Evolutionary conservation across 495 filamentous ascomycete species (phyloP).

Genomic region (Choiromyces venosus): DNA sequence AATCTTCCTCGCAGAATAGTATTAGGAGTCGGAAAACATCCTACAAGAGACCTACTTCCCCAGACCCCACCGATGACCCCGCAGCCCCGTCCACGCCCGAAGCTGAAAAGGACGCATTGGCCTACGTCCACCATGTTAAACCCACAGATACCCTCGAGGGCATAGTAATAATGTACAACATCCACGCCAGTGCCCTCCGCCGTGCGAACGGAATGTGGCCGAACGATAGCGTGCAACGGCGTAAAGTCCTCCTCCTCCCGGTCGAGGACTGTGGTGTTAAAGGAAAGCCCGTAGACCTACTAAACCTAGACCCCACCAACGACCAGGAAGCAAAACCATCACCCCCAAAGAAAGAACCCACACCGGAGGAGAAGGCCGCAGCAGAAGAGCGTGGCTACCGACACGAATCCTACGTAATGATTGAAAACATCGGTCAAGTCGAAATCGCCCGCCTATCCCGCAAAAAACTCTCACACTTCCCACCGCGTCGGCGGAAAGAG

Average conservation of each 20-base stretch:
- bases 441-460: constrained; percentile 83
- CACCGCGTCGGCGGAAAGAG: constrained; percentile 77
- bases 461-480: constrained; percentile 81
- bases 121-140: constrained; percentile 84
- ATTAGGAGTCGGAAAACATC: neutral
- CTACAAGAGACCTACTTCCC: constrained; percentile 33
- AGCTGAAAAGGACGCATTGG: constrained; percentile 66
- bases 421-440: constrained; percentile 55
- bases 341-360: constrained; percentile 44
- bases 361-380: constrained; percentile 7
- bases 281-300: constrained; percentile 51
- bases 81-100: constrained; percentile 47
- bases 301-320: constrained; percentile 43
- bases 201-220: constrained; percentile 93
- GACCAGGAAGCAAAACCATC: constrained; percentile 46
- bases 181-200: constrained; percentile 67
- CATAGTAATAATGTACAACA: constrained; percentile 83
- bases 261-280: constrained; percentile 86
- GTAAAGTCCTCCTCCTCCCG: constrained; percentile 74
- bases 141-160: constrained; percentile 80
- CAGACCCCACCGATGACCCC: constrained; percentile 48
- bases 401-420: constrained; percentile 35
- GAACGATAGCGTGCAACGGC: constrained; percentile 77
- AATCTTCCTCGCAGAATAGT: neutral
- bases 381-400: constrained; percentile 23